Conservation (phyloP, 2,329 filamentous ascomycete genomes). For the Colletotrichum sp. region DNA sequence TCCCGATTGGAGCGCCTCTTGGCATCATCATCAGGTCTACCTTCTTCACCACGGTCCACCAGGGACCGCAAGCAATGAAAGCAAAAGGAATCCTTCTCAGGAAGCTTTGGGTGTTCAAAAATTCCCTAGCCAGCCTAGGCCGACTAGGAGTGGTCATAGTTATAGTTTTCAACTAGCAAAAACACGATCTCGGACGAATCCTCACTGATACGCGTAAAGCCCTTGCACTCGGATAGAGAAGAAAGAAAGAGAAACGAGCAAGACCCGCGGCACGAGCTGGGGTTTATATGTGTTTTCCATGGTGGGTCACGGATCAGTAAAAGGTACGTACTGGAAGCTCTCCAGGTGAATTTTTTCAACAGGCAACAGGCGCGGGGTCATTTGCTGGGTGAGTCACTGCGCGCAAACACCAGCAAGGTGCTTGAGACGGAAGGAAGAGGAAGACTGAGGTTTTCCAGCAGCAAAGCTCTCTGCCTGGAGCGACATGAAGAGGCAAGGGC, state of each 20-base stretch:
- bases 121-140: constrained; percentile 77
- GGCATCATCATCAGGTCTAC: constrained; percentile 23
- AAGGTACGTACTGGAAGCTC: not conserved
- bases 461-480: not conserved
- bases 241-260: constrained; percentile 35
- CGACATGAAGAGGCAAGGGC: not conserved
- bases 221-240: constrained; percentile 70
- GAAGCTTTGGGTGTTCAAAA: constrained; percentile 64
- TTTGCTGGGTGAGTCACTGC: constrained; percentile 17
- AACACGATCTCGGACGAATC: constrained; percentile 86
- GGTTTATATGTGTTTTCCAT: not conserved
- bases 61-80: constrained; percentile 58
- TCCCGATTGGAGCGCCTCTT: not conserved
- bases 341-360: not conserved
- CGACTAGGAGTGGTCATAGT: constrained; percentile 75
- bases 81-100: constrained; percentile 31
- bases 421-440: not conserved
- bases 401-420: not conserved
- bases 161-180: constrained; percentile 92
- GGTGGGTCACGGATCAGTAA: constrained; percentile 10
- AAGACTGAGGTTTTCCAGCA: not conserved
- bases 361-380: constrained; percentile 4
- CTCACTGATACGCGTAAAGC: constrained; percentile 86
- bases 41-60: constrained; percentile 54
- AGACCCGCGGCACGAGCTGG: not conserved